These are phyloP conservation scores for Ligustrum vulgare DNA, from an alignment of 257 asterid genomes.

Conservation along the genomic window DNA sequence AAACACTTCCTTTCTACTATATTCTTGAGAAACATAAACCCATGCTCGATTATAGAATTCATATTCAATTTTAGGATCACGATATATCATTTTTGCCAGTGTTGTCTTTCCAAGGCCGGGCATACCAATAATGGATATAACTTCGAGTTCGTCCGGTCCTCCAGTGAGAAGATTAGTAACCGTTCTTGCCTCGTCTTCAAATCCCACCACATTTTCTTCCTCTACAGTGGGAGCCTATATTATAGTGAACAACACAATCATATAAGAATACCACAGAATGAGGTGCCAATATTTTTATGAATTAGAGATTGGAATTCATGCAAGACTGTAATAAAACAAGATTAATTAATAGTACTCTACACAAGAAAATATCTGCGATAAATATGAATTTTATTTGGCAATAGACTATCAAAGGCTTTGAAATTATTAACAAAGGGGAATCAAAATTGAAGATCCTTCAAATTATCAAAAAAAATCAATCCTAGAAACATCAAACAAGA, in stretches of 20 bases:
- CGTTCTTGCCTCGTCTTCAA: neutral
- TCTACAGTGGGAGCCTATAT: neutral
- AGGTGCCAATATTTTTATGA: neutral
- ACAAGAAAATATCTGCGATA: neutral
- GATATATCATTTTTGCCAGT: neutral
- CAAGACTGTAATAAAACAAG: neutral
- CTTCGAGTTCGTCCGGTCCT: neutral
- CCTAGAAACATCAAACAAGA: neutral
- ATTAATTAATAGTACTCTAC: neutral
- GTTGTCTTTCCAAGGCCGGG: conserved; percentile 6
- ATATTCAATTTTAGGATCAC: neutral
- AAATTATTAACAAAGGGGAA: too few relatives aligned
- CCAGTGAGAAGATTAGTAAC: neutral
- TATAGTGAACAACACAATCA: neutral
- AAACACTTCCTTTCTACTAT: conserved; percentile 1
- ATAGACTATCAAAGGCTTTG: too few relatives aligned
- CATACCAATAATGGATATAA: neutral
- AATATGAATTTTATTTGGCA: too few relatives aligned
- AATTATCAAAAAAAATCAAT: neutral
- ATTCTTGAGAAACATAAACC: conserved; percentile 8
- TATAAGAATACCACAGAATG: neutral
- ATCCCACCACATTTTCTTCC: conserved; percentile 7
- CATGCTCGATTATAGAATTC: neutral
- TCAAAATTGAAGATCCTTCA: neutral
- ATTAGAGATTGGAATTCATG: neutral